Base-by-base conservation (phyloP, 352 stramenopile species). In the Phytopythium montanum region DNA sequence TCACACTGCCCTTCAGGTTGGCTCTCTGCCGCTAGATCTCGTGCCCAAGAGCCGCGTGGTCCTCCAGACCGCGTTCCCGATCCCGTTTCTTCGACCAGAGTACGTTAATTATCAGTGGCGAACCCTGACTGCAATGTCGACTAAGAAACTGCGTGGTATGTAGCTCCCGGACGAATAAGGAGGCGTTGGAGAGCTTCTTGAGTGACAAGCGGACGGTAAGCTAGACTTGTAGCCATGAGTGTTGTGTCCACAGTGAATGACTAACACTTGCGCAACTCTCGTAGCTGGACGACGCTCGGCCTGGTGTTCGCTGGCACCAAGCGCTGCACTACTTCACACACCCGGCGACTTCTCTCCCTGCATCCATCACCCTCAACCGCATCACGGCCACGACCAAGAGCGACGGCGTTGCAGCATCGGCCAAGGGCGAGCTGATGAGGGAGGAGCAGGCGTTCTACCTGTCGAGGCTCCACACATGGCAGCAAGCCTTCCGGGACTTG, bases 281-380 rank as follows among this genome's bases (percentile, higher is more conserved):
- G 18, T 34, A 51, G 26, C 18, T 54, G 10, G 6, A 55, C 9
- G 53, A 50, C 26, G 23, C 16, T 45, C 58, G 56, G 42, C 54
- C 66, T 54, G 69, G 71, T 12, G 61, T 86, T n/a, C 76, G 68
- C 39, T 93, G 83, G 83, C 72, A 90, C 9, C 66, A 74, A 31
- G 75, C 79, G 8, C 68, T 88, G 44, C 75, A 81, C 31, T 91
- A 90, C 55, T 93, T 86, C 46, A 62, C 72, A n/a, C 72, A 91
- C 38, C 83, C 83, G 12, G 79, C 75, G 28, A 66, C 80, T 5
- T 38, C 77, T 0, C 54, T 91, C 3, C 81, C 83, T 12, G 59
- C 72, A 14, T 88, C 69, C 12, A 65, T 88, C n/a, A 68, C 76
- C 18, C 50, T 80, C n/a, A 79, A 70, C 36, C 72, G 72, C 46